phyloP scores from a whole-genome alignment of 345 rosid genomes.

The Gossypium bickii region DNA sequence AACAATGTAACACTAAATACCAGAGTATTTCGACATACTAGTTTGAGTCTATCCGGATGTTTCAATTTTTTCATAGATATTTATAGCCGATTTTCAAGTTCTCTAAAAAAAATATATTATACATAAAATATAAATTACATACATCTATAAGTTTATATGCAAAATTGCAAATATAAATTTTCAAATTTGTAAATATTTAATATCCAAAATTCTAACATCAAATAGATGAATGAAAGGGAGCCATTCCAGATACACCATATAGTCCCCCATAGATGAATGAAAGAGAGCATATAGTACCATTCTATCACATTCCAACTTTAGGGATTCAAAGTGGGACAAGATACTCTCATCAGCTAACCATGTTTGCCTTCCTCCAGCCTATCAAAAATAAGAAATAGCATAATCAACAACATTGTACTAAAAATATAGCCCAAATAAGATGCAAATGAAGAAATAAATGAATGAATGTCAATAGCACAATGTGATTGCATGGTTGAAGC shows the following conservation, averaged over 20 bases:
- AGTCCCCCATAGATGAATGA: conserved; percentile 6
- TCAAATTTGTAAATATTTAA: background rate
- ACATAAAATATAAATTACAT: background rate
- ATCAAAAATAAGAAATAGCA: conserved; percentile 24
- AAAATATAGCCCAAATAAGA: background rate
- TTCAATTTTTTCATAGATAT: background rate
- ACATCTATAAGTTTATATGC: background rate
- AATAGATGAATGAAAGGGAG: background rate
- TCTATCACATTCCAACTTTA: conserved; percentile 52
- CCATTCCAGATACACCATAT: conserved; percentile 3
- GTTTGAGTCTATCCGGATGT: background rate
- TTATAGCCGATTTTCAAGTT: background rate
- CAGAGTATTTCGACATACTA: background rate
- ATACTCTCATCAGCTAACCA: conserved; percentile 87
- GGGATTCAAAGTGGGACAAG: conserved; percentile 62
- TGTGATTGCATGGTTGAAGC: background rate
- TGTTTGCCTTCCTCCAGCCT: conserved; percentile 57
- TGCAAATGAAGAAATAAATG: background rate
- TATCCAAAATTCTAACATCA: background rate
- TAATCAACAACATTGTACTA: background rate
- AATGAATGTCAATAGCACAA: background rate
- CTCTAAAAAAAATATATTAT: background rate
- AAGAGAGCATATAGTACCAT: conserved; percentile 41
- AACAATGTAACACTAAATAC: conserved; percentile 1
- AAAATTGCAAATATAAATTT: no score